phyloP scores from a whole-genome alignment of 768 basidiomycete genomes.

The Mycena venus region DNA sequence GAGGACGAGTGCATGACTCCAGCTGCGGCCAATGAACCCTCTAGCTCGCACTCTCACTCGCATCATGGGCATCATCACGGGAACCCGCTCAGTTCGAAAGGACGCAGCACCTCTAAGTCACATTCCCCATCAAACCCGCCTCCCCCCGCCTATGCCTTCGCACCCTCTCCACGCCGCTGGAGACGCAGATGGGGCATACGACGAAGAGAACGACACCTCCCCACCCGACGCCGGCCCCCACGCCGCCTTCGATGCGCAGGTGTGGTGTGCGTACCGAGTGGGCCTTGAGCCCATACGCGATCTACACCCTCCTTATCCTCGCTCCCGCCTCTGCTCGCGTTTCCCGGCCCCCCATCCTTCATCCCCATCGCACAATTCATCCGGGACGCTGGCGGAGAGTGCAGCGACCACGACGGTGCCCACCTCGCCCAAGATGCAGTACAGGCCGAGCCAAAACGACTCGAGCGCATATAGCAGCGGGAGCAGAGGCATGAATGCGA shows the following conservation, averaged over 20 bases:
- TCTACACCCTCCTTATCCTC: constrained; percentile 37
- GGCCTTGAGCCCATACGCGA: constrained; percentile 76
- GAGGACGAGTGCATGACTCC: constrained; percentile 21
- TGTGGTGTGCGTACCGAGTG: constrained; percentile 83
- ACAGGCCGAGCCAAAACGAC: no score
- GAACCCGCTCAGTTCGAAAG: background rate
- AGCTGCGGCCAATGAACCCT: background rate
- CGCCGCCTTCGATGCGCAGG: constrained; percentile 77
- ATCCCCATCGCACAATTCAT: background rate
- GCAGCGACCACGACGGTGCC: background rate
- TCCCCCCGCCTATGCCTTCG: background rate
- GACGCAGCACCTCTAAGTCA: background rate
- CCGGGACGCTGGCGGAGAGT: no score
- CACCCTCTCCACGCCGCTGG: background rate
- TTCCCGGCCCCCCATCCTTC: background rate
- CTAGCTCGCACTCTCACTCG: background rate
- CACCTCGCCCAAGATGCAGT: no score
- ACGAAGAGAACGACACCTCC: background rate
- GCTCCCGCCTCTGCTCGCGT: background rate
- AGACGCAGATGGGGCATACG: background rate
- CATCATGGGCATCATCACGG: background rate
- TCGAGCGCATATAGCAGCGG: no score
- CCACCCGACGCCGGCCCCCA: constrained; percentile 47
- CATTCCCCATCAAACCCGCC: background rate
- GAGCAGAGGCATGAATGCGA: no score